Percentiles rank a stretch among this genome's conserved stretches.
Evolutionary conservation across 257 asterid genomes (phyloP).

Genomic region (Penstemon davidsonii): DNA sequence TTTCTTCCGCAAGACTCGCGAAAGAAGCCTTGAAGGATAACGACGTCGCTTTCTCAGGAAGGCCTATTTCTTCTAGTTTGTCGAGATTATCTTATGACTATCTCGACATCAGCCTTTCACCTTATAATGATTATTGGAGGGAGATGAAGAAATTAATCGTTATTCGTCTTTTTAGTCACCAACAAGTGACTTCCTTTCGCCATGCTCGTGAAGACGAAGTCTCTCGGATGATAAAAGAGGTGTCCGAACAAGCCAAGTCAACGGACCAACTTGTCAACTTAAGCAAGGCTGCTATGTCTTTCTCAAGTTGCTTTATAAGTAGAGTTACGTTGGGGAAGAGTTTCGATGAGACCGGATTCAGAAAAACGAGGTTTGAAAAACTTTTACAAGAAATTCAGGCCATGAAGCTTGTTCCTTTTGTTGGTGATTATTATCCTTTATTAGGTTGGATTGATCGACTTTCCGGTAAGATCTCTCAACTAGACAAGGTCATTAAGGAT

Average conservation of each 20-base stretch:
- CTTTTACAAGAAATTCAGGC: conserved; percentile 9
- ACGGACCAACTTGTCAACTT: no score
- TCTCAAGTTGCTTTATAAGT: not conserved
- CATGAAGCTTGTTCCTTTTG: not conserved
- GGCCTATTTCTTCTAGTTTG: not conserved
- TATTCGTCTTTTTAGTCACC: no score
- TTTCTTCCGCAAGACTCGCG: no score
- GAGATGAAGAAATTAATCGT: no score
- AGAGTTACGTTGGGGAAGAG: conserved; percentile 20
- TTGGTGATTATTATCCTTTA: conserved; percentile 16
- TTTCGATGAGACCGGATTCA: not conserved
- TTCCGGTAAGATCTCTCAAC: conserved; percentile 1
- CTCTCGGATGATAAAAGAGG: no score
- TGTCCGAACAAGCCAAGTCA: no score
- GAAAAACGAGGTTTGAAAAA: not conserved
- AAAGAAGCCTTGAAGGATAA: not conserved
- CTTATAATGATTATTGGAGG: not conserved
- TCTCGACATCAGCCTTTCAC: not conserved
- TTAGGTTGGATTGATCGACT: conserved; percentile 25
- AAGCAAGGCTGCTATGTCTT: no score
- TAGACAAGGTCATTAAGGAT: no score
- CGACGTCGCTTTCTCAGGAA: not conserved
- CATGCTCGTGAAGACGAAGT: no score
- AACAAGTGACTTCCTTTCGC: no score
- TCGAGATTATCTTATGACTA: not conserved